Percentiles rank a stretch among this genome's conserved stretches.
Conservation (phyloP, 179 eudicot species). For the Carnegiea gigantea region DNA sequence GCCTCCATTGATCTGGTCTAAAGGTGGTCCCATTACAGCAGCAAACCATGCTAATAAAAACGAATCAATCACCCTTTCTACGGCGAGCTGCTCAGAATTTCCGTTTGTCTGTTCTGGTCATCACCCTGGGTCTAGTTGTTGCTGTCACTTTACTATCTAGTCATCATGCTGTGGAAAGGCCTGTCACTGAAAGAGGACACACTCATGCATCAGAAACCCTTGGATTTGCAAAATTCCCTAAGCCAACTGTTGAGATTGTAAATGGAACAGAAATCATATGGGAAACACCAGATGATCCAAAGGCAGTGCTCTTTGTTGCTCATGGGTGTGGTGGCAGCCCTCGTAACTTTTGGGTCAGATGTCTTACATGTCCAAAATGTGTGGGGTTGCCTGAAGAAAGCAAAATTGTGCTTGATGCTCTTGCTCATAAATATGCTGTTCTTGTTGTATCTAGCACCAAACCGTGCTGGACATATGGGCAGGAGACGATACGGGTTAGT, state of each 20-base stretch:
- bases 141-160: constrained; percentile 29
- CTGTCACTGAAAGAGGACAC: constrained; percentile 20
- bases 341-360: constrained; percentile 70
- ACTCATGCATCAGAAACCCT: constrained; percentile 26
- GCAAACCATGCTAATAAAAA: constrained; percentile 35
- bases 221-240: constrained; percentile 30
- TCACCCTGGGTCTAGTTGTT: constrained; percentile 38
- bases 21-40: neutral
- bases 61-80: constrained; percentile 25
- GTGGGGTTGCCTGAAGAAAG: constrained; percentile 96
- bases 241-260: constrained; percentile 50
- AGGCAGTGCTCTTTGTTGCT: constrained; percentile 76
- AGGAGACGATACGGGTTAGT: constrained; percentile 49
- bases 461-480: constrained; percentile 63
- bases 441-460: constrained; percentile 60
- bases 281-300: constrained; percentile 68
- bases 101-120: constrained; percentile 33
- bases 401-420: constrained; percentile 60
- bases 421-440: constrained; percentile 67
- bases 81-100: constrained; percentile 27
- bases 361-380: constrained; percentile 54
- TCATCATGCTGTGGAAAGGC: constrained; percentile 22
- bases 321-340: constrained; percentile 85
- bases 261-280: constrained; percentile 69
- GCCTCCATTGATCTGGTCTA: constrained; percentile 13